Conservation (phyloP, 495 filamentous ascomycete genomes). For the Podospora bellae-mahoneyi region DNA sequence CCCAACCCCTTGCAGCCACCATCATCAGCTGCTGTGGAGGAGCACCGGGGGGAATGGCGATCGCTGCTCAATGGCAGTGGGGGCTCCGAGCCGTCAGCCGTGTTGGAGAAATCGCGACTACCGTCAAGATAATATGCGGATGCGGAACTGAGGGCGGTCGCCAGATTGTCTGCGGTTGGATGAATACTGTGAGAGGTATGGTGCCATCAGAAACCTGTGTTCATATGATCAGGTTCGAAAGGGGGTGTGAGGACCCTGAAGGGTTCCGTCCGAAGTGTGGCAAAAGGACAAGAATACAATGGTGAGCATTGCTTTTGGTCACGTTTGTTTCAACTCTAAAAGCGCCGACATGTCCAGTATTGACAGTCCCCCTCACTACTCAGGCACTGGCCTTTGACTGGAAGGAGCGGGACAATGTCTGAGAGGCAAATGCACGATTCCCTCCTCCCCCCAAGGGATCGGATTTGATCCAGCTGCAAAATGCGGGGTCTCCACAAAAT, state of each 20-base stretch:
- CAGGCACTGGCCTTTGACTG: neutral
- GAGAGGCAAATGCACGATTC: neutral
- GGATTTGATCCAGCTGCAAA: neutral
- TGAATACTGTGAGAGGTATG: slow-evolving; percentile 17
- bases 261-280: slow-evolving; percentile 9
- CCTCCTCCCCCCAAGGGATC: slow-evolving; percentile 1
- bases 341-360: neutral
- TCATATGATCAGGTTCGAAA: slow-evolving; percentile 6
- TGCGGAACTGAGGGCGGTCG: slow-evolving; percentile 14
- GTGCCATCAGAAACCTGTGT: slow-evolving; percentile 14
- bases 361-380: neutral
- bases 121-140: slow-evolving; percentile 26
- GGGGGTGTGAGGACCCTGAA: slow-evolving; percentile 6
- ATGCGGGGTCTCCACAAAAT: slow-evolving; percentile 8
- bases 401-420: neutral
- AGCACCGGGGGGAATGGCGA: neutral
- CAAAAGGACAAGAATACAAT: neutral
- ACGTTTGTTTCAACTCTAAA: neutral
- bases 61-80: slow-evolving; percentile 9
- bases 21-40: slow-evolving; percentile 12
- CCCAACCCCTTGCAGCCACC: slow-evolving; percentile 16
- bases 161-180: slow-evolving; percentile 22
- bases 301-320: neutral
- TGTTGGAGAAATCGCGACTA: slow-evolving; percentile 23
- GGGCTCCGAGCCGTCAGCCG: slow-evolving; percentile 19